phyloP scores from a whole-genome alignment of 306 rosid species.

The Cyamopsis tetragonoloba region DNA sequence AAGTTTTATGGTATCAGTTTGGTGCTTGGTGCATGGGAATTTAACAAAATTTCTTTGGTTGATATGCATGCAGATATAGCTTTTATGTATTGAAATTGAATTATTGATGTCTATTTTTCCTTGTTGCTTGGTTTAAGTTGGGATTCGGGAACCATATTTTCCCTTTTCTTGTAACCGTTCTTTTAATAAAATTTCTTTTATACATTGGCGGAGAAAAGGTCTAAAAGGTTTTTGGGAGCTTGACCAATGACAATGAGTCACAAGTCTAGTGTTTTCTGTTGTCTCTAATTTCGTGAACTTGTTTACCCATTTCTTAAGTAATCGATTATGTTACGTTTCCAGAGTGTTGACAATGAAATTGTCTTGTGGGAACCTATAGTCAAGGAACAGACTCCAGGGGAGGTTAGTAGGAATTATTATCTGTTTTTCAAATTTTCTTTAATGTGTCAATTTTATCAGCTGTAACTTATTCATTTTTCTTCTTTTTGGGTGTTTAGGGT shows the following conservation, averaged over 20 bases:
- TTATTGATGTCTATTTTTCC: not conserved
- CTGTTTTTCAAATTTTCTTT: not conserved
- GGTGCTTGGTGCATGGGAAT: not conserved
- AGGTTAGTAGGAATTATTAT: conserved; percentile 59
- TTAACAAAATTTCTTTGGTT: not conserved
- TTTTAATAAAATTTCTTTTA: not conserved
- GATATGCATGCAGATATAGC: not conserved
- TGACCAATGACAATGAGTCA: not conserved
- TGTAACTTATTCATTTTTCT: not conserved
- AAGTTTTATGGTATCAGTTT: not conserved
- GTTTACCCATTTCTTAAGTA: conserved; percentile 7
- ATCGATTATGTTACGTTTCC: conserved; percentile 22
- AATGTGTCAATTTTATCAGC: not conserved
- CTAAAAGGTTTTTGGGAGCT: not conserved
- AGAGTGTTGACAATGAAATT: conserved; percentile 96
- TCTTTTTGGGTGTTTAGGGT: conserved; percentile 51
- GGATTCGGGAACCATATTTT: not conserved
- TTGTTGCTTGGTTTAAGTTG: not conserved
- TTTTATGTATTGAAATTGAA: no score
- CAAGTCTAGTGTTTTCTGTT: not conserved
- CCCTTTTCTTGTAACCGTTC: not conserved
- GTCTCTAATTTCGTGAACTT: not conserved
- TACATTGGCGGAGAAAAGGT: not conserved
- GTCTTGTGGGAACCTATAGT: conserved; percentile 93
- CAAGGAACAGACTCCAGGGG: conserved; percentile 96